Evolutionary conservation across 108 stramenopile species (phyloP).

Genomic region (Conticribra weissflogii): DNA sequence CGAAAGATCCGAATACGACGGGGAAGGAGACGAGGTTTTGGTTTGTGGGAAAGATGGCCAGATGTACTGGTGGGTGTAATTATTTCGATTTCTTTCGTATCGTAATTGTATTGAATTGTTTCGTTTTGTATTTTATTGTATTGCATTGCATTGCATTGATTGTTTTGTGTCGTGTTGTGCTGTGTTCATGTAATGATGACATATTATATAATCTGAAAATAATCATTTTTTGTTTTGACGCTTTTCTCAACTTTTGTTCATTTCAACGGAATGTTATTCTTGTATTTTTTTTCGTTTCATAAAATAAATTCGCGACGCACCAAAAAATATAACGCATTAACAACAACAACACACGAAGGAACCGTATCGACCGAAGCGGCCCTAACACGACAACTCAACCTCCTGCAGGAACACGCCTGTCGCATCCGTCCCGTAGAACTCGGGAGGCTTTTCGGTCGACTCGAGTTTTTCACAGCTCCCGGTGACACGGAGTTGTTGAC

Average conservation of each 20-base stretch:
- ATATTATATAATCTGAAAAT: too few species aligned
- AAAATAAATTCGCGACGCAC: too few species aligned
- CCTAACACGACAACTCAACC: constrained; percentile 44
- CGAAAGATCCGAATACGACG: constrained; percentile 36
- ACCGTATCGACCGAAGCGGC: constrained; percentile 48
- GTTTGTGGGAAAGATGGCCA: constrained; percentile 55
- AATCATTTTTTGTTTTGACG: too few species aligned
- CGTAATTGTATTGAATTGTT: background rate
- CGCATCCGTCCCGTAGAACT: constrained; percentile 49
- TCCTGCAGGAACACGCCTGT: constrained; percentile 54
- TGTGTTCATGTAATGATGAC: too few species aligned
- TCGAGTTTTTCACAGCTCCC: constrained; percentile 46
- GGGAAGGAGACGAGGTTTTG: constrained; percentile 33
- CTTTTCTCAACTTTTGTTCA: too few species aligned
- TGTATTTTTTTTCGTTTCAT: too few species aligned
- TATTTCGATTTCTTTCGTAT: background rate
- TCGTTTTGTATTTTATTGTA: background rate
- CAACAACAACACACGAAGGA: constrained; percentile 6
- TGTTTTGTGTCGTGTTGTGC: too few species aligned
- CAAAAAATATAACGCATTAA: too few species aligned
- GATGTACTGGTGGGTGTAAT: constrained; percentile 35
- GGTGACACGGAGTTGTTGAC: constrained; percentile 45
- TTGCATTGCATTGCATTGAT: too few species aligned
- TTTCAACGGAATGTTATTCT: too few species aligned
- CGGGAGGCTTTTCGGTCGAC: constrained; percentile 43